These are phyloP conservation scores for Beta macrorhiza DNA, from an alignment of 179 eudicot genomes.

Conservation along the genomic window DNA sequence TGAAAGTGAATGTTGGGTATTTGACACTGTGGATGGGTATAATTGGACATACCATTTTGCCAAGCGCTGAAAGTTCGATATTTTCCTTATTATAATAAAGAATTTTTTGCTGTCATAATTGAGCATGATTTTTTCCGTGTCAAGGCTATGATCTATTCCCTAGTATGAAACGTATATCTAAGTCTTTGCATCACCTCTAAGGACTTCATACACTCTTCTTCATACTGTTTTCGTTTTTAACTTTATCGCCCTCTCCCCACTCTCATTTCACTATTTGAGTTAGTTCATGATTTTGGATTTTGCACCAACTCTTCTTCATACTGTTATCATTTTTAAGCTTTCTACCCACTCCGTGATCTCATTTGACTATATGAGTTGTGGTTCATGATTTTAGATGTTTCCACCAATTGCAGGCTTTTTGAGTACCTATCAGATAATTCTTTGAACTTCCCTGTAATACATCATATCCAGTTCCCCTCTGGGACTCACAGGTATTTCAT, in stretches of 20 bases:
- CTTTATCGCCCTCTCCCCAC: background rate
- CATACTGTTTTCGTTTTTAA: background rate
- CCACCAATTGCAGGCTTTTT: slow-evolving; percentile 64
- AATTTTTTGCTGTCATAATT: no score
- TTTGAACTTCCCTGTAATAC: slow-evolving; percentile 82
- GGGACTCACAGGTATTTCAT: slow-evolving; percentile 66
- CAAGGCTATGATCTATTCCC: background rate
- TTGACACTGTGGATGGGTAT: background rate
- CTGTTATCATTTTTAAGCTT: background rate
- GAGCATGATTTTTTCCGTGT: background rate
- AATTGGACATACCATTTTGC: no score
- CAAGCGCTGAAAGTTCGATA: no score
- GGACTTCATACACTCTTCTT: background rate
- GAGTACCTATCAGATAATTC: slow-evolving; percentile 77
- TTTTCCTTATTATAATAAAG: no score
- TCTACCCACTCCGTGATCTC: background rate
- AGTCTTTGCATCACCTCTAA: background rate
- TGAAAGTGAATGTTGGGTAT: background rate
- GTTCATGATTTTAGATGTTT: slow-evolving; percentile 14
- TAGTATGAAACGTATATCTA: background rate
- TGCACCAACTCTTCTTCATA: slow-evolving; percentile 1
- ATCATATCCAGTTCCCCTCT: slow-evolving; percentile 77
- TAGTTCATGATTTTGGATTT: slow-evolving; percentile 7
- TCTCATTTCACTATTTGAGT: slow-evolving; percentile 2
- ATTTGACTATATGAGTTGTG: background rate